Percentiles rank a stretch among this genome's conserved stretches.
Evolutionary conservation across 768 basidiomycete genomes (phyloP).

Genomic region (Leccinum truebloodii): DNA sequence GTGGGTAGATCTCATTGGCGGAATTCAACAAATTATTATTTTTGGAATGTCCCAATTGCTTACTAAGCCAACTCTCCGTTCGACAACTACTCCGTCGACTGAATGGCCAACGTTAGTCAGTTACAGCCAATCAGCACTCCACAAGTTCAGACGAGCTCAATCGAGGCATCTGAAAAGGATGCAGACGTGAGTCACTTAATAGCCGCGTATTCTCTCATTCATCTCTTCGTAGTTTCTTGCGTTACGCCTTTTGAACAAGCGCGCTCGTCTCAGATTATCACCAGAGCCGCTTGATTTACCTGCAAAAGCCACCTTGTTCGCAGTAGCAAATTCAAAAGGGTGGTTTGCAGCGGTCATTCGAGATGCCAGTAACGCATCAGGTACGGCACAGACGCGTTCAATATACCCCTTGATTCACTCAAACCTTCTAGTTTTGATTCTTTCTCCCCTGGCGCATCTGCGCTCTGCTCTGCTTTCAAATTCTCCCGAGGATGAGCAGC

Average conservation of each 20-base stretch:
- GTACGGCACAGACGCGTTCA: conserved; percentile 31
- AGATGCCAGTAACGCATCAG: conserved; percentile 34
- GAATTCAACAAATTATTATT: too few relatives aligned
- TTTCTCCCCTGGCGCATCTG: conserved; percentile 63
- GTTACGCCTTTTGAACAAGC: conserved; percentile 52
- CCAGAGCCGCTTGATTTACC: conserved; percentile 46
- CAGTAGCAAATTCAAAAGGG: conserved; percentile 57
- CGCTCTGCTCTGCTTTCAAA: conserved; percentile 50
- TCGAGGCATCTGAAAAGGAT: conserved; percentile 31
- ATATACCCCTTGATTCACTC: background rate
- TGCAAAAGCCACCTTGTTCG: conserved; percentile 54
- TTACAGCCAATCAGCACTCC: conserved; percentile 26
- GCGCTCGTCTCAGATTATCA: conserved; percentile 65
- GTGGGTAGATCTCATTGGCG: too few relatives aligned
- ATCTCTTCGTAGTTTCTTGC: conserved; percentile 36
- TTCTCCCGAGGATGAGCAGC: conserved; percentile 37
- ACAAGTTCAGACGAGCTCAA: conserved; percentile 27
- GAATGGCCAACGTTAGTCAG: conserved; percentile 35
- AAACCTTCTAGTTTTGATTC: conserved; percentile 49
- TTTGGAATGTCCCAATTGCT: background rate
- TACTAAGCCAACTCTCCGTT: background rate
- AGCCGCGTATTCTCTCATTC: background rate
- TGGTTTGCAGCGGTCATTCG: conserved; percentile 69
- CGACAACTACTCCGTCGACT: background rate
- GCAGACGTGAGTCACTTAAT: conserved; percentile 22